Evolutionary conservation across 164 flowering plant species (phyloP).

Genomic region (Magnolia changhungtana): DNA sequence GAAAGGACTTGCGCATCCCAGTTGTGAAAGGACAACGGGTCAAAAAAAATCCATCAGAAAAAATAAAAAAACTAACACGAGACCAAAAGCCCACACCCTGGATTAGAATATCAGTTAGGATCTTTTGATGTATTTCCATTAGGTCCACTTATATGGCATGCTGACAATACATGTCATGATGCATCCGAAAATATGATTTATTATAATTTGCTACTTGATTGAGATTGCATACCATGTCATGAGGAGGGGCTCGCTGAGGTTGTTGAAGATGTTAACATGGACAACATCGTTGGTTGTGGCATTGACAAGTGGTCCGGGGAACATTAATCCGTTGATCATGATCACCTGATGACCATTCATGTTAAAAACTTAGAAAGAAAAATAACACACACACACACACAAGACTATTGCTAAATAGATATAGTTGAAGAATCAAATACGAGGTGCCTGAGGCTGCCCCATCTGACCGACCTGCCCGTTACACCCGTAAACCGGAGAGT

Average conservation of each 20-base stretch:
- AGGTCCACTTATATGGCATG: too few relatives aligned
- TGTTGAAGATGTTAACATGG: slow-evolving; percentile 56
- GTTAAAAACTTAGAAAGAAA: not conserved
- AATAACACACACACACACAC: not conserved
- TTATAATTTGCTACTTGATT: too few relatives aligned
- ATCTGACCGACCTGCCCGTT: slow-evolving; percentile 37
- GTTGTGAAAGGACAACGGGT: too few relatives aligned
- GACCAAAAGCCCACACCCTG: too few relatives aligned
- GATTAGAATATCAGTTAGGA: too few relatives aligned
- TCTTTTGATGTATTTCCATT: too few relatives aligned
- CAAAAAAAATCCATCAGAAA: too few relatives aligned
- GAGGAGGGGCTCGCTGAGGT: slow-evolving; percentile 58
- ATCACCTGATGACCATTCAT: slow-evolving; percentile 41
- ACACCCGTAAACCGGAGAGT: slow-evolving; percentile 9
- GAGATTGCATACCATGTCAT: slow-evolving; percentile 49
- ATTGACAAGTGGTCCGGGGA: slow-evolving; percentile 70
- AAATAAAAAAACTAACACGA: too few relatives aligned
- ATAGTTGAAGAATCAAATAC: too few relatives aligned
- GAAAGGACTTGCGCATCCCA: too few relatives aligned
- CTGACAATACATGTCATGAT: too few relatives aligned
- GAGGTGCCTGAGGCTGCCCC: slow-evolving; percentile 21
- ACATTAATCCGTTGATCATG: slow-evolving; percentile 60
- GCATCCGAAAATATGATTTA: too few relatives aligned
- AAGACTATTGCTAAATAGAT: not conserved
- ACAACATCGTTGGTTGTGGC: slow-evolving; percentile 55